These are phyloP conservation scores for Geotrichum ghanense DNA, from an alignment of 805 yeast genomes.

Conservation along the genomic window DNA sequence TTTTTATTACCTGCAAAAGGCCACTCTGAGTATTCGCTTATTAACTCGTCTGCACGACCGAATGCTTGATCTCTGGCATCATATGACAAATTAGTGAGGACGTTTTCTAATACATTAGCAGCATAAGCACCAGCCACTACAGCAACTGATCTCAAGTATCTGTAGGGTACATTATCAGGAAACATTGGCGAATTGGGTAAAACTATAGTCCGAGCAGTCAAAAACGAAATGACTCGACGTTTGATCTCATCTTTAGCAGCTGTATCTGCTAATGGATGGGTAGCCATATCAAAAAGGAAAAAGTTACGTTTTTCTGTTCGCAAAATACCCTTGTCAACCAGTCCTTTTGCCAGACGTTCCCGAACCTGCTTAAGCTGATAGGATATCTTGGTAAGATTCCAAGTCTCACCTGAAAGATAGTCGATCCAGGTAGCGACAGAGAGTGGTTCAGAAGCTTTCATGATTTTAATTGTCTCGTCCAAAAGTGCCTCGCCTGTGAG, in stretches of 20 bases:
- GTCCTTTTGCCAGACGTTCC: constrained; percentile 90
- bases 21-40: constrained; percentile 69
- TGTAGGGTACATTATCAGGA: constrained; percentile 56
- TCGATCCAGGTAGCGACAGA: constrained; percentile 90
- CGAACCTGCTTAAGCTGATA: constrained; percentile 96
- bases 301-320: constrained; percentile 94
- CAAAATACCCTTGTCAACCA: constrained; percentile 92
- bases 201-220: constrained; percentile 61
- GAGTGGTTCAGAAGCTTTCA: constrained; percentile 74
- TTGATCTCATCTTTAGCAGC: constrained; percentile 73
- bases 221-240: constrained; percentile 54
- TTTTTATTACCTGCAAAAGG: constrained; percentile 48
- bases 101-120: constrained; percentile 92
- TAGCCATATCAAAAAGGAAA: constrained; percentile 93
- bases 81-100: constrained; percentile 56
- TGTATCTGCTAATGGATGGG: constrained; percentile 89
- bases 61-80: constrained; percentile 89
- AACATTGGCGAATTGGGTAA: constrained; percentile 48
- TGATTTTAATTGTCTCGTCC: constrained; percentile 85
- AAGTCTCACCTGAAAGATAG: constrained; percentile 82
- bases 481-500: constrained; percentile 91
- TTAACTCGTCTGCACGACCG: constrained; percentile 84
- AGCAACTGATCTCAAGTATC: constrained; percentile 65
- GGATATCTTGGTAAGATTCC: constrained; percentile 90
- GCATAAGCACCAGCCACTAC: constrained; percentile 87